Evolutionary conservation across 1,139 yeast genomes (phyloP).

Genomic region (Pichia sp.): DNA sequence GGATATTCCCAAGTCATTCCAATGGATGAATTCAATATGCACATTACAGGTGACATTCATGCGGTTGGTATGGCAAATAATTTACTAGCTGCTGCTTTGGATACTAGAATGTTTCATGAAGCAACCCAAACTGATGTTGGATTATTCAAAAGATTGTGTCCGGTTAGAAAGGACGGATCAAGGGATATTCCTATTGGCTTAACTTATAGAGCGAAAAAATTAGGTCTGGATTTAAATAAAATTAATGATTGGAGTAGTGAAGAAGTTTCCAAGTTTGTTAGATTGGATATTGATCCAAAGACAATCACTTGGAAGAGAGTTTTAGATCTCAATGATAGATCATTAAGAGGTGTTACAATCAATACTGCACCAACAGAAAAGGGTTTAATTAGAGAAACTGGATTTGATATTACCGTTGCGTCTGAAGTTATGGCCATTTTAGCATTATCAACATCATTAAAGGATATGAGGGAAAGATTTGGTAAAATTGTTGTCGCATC

Average conservation of each 20-base stretch:
- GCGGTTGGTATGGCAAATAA: conserved; percentile 96
- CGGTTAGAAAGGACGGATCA: conserved; percentile 68
- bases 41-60: conserved; percentile 96
- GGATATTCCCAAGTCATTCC: conserved; percentile 98
- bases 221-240: conserved; percentile 74
- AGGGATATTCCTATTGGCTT: conserved; percentile 75
- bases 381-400: conserved; percentile 83
- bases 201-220: conserved; percentile 69
- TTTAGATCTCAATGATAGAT: conserved; percentile 92
- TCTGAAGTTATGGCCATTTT: conserved; percentile 97
- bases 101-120: conserved; percentile 97
- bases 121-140: conserved; percentile 86
- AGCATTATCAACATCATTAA: conserved; percentile 77
- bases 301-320: conserved; percentile 96
- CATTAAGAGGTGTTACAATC: conserved; percentile 82
- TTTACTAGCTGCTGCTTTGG: conserved; percentile 94
- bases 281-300: conserved; percentile 89
- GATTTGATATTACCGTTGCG: conserved; percentile 95
- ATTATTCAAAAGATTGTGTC: conserved; percentile 80
- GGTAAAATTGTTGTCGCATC: conserved; percentile 91
- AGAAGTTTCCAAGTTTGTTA: conserved; percentile 68
- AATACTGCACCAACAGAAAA: conserved; percentile 95
- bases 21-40: conserved; percentile 98
- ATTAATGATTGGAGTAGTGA: conserved; percentile 79
- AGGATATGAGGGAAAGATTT: conserved; percentile 84